Evolutionary conservation across 805 yeast genomes (phyloP), one percentile per base, ranked within the genome.

Genomic region (Blastobotrys americana): DNA sequence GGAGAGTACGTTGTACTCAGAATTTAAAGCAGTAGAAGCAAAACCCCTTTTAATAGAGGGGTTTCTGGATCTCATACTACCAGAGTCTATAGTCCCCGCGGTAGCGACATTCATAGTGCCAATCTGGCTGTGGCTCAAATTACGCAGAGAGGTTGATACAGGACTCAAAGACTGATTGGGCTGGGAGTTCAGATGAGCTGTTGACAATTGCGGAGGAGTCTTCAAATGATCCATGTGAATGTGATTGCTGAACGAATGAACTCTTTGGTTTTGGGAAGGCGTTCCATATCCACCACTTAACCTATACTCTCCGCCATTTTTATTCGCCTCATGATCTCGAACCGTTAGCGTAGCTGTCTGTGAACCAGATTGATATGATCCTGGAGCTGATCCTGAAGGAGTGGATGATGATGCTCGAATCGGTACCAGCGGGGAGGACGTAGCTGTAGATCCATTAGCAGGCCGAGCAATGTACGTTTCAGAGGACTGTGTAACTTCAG

Each of bases 1-100:
- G 31, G 66, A 54, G 35, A 66, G 47, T 8, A 63, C 57, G 18
- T 58, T 54, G 51, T 64, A 66, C 44, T 66, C 70, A 48, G 57
- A 52, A 42, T 63, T 60, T 9, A 65, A 59, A 3, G 67, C 59
- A n/a, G 58, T 42, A 8, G 66, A 58, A 39, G 64, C 62, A 46
- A 65, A 25, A 8, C 10, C 13, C 31, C 10, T 25, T 13, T 25
- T 25, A 8, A 8, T 8, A 8, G 31, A 13, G 8, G 31, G 31
- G 10, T 25, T 25, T 25, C 31, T 25, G 10, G 13, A 13, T 8
- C 13, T 13, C 8, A 13, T 13, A 25, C 10, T 8, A 25, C 10
- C 13, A 8, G 31, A 13, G 31, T 8, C 13, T 25, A 8, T 8
- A 8, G 31, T 25, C 10, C 10, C 8, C 13, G 31, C 13, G 31